Evolutionary conservation across 441 rosid species (phyloP).

Genomic region (Gossypium schwendimanii): DNA sequence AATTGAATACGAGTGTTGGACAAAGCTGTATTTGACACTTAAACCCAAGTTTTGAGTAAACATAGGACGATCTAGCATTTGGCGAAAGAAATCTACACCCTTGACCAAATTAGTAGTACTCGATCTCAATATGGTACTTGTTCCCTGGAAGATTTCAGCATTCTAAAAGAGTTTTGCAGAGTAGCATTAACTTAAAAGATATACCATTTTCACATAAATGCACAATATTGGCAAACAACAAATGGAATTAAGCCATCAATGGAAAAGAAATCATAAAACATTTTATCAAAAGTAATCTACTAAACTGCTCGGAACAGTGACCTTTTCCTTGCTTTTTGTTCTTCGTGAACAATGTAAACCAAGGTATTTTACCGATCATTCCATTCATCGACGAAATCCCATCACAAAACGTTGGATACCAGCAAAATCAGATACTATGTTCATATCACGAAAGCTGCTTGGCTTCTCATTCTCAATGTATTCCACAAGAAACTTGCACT

Average conservation of each 20-base stretch:
- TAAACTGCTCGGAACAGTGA: not conserved
- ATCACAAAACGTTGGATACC: constrained; percentile 59
- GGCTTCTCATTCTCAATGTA: constrained; percentile 36
- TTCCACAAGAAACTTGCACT: constrained; percentile 59
- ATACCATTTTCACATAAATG: not conserved
- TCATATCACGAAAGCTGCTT: constrained; percentile 43
- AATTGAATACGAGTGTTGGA: not conserved
- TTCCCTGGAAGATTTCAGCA: not conserved
- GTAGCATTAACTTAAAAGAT: not conserved
- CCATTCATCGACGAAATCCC: constrained; percentile 43
- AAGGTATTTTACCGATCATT: not conserved
- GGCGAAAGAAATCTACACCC: no score
- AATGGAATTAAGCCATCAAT: not conserved
- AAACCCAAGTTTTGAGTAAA: not conserved
- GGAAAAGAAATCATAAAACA: not conserved
- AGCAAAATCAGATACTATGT: constrained; percentile 56
- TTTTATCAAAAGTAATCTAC: not conserved
- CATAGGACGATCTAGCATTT: no score
- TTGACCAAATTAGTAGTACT: not conserved
- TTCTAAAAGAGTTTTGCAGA: not conserved
- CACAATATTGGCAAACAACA: not conserved
- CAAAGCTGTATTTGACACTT: not conserved
- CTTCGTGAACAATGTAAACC: not conserved
- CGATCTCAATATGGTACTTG: not conserved
- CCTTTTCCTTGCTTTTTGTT: not conserved